Base-by-base conservation (phyloP, 305 asterid species). In the Ilex paraguariensis region DNA sequence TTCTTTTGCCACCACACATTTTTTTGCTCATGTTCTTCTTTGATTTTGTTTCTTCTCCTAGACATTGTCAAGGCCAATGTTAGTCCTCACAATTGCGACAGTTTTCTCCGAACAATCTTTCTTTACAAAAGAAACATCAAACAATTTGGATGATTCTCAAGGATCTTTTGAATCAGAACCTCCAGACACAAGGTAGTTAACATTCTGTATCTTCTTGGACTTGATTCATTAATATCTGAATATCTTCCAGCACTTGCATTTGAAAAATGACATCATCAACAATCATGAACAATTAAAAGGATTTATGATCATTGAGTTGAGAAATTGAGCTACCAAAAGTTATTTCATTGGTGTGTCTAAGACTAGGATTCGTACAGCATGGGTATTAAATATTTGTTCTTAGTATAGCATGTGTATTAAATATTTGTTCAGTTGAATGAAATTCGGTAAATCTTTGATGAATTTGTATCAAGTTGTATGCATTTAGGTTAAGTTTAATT, bases 31-130 rank as follows among this genome's bases (percentile, higher is more conserved):
- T 61, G 13, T 52, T 15, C 44, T 15, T 10, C 49, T 21, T 64
- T 13, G 40, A 30, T 31, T 28, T 31, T 57, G n/a, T 31, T 45
- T 62, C 16, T 71, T 66, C 59, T 68, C 67, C 61, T 57, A 79
- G 84, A 73, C 66, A 70, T 69, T 75, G 60, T 79, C 79, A 60
- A 70, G 75, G 76, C 84, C 84, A 56, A 75, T 79, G 81, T 44
- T 79, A 53, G 59, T 57, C 63, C 84, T 79, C 59, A 69, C 81
- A 59, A 65, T 79, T 17, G 75, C 84, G 59, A 73, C 84, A 17
- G 28, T 69, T 61, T 79, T 79, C 70, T 69, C 77, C 21, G 77
- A 75, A 61, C 56, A 70, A 61, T 65, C 70, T 55, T 57, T 60
- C 54, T 67, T 57, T 60, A 10, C 45, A 0, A 46, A 66, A 17